Conservation (phyloP, 352 stramenopile species). For the Halophytophthora batemanensis region DNA sequence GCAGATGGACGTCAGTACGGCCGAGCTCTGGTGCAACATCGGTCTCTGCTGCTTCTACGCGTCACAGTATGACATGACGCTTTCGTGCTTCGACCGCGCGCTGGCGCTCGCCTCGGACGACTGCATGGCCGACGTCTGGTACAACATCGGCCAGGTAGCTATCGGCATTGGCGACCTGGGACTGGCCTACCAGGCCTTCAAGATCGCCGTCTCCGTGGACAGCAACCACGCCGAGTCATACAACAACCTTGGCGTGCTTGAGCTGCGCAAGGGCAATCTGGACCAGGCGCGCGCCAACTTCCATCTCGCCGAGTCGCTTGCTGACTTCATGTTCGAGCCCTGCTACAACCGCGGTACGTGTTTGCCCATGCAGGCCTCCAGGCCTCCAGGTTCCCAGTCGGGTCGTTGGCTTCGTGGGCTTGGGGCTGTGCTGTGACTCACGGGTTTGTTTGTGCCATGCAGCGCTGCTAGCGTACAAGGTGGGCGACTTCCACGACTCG, state of each 20-base stretch:
- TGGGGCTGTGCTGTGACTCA: conserved; percentile 3
- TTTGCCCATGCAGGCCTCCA: too few relatives aligned
- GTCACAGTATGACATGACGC: conserved; percentile 92
- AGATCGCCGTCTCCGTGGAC: conserved; percentile 90
- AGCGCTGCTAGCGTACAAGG: conserved; percentile 90
- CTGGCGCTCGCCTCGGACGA: conserved; percentile 87
- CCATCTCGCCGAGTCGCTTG: conserved; percentile 68
- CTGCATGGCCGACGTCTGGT: conserved; percentile 92
- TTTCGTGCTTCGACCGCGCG: conserved; percentile 92
- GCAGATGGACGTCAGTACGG: conserved; percentile 90
- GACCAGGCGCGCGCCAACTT: conserved; percentile 87
- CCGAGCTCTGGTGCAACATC: conserved; percentile 95
- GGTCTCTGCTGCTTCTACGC: conserved; percentile 94
- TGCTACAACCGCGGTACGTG: conserved; percentile 90
- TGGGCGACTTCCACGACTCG: conserved; percentile 89
- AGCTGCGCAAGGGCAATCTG: conserved; percentile 86
- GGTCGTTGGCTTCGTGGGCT: background rate
- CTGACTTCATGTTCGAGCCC: conserved; percentile 90
- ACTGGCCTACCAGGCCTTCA: conserved; percentile 93
- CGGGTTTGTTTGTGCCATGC: conserved; percentile 4
- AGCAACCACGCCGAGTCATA: conserved; percentile 90
- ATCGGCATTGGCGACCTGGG: conserved; percentile 92
- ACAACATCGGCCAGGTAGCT: conserved; percentile 92
- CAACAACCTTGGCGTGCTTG: conserved; percentile 90
- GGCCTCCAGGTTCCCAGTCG: too few relatives aligned